Evolutionary conservation across 106 monocot species (phyloP).

Genomic region (Vanilla planifolia): DNA sequence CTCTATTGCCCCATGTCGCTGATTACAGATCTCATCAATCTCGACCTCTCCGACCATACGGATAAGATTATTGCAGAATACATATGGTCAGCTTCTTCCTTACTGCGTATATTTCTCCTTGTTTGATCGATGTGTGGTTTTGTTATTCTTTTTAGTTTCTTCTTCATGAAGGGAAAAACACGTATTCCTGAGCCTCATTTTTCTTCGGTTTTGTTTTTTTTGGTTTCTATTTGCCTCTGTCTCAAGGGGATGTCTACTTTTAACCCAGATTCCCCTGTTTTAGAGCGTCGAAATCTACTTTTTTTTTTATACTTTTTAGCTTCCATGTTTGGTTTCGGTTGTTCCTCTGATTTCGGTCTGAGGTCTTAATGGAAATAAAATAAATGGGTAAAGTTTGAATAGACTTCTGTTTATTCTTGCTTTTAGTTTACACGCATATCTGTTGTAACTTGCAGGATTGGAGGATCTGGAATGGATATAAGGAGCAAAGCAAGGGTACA

Average conservation of each 20-base stretch:
- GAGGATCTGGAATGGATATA: conserved; percentile 42
- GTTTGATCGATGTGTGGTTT: background rate
- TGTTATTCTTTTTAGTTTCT: too few relatives aligned
- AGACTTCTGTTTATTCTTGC: background rate
- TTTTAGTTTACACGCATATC: background rate
- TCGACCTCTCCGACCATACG: conserved; percentile 33
- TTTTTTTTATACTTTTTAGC: too few relatives aligned
- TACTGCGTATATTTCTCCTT: background rate
- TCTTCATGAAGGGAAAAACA: too few relatives aligned
- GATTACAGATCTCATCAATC: conserved; percentile 33
- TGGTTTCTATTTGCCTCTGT: too few relatives aligned
- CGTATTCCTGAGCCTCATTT: too few relatives aligned
- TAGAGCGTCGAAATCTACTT: too few relatives aligned
- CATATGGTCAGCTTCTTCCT: conserved; percentile 33
- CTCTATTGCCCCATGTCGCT: background rate
- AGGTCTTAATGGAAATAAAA: background rate
- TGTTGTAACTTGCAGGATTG: conserved; percentile 26
- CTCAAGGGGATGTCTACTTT: too few relatives aligned
- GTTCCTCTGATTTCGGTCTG: background rate
- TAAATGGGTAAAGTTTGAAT: background rate
- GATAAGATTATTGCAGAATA: conserved; percentile 68
- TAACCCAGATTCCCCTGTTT: too few relatives aligned
- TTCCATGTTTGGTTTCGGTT: too few relatives aligned
- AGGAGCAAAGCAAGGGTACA: conserved; percentile 79
- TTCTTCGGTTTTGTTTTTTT: too few relatives aligned